phyloP scores from a whole-genome alignment of 78 protist species.

The Anaeramoeba ignava region DNA sequence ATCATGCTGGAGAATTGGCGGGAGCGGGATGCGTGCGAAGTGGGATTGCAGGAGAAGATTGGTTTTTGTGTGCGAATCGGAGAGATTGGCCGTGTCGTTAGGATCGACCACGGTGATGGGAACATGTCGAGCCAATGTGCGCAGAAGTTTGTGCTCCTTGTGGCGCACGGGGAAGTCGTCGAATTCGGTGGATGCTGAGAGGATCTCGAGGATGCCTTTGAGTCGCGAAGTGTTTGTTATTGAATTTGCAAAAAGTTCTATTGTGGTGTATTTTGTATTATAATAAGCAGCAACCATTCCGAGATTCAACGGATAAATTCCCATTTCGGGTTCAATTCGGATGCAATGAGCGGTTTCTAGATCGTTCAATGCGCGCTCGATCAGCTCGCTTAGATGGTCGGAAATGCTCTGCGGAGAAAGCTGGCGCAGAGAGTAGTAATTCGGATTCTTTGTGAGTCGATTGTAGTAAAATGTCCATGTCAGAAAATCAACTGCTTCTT shows the following conservation, averaged over 20 bases:
- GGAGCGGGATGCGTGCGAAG: conserved; percentile 37
- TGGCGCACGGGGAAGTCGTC: conserved; percentile 70
- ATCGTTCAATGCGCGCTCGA: conserved; percentile 68
- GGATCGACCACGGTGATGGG: conserved; percentile 43
- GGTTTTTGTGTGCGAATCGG: conserved; percentile 61
- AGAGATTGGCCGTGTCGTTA: conserved; percentile 20
- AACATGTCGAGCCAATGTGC: conserved; percentile 47
- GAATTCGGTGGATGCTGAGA: conserved; percentile 70
- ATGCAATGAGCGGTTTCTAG: conserved; percentile 40
- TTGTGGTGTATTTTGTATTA: conserved; percentile 74
- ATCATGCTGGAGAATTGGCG: conserved; percentile 39
- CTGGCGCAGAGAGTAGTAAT: conserved; percentile 61
- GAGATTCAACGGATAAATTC: conserved; percentile 64
- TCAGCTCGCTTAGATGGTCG: conserved; percentile 80
- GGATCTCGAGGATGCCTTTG: conserved; percentile 59
- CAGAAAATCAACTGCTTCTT: conserved; percentile 84
- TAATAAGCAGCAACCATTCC: conserved; percentile 91
- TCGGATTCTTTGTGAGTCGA: conserved; percentile 84
- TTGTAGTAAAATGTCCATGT: conserved; percentile 88
- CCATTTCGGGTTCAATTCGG: conserved; percentile 41
- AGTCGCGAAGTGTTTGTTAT: conserved; percentile 49
- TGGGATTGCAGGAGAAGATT: conserved; percentile 69
- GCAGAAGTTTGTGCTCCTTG: conserved; percentile 58
- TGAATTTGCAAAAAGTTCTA: conserved; percentile 52
- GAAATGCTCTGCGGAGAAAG: conserved; percentile 49